Percentiles rank a stretch among this genome's conserved stretches.
Evolutionary conservation across 768 basidiomycete species (phyloP).

Genomic region (Boletus speciosus): DNA sequence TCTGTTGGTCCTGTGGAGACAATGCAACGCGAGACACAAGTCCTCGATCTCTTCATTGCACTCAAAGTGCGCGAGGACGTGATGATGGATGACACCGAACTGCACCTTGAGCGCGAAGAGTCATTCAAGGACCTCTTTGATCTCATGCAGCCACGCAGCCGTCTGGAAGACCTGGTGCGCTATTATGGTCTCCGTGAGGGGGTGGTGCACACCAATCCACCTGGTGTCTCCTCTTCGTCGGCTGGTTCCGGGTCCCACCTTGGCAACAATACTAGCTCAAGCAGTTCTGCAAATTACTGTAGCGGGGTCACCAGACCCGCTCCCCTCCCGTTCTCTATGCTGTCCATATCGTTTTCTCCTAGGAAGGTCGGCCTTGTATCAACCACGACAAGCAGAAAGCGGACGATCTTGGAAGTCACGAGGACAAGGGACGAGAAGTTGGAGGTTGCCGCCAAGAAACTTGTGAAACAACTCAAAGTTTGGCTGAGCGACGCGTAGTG

Average conservation of each 20-base stretch:
- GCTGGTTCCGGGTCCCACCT: neutral
- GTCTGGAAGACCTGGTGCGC: conserved; percentile 72
- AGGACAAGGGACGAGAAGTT: conserved; percentile 52
- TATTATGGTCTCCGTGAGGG: conserved; percentile 40
- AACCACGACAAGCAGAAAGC: conserved; percentile 34
- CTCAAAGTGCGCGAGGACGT: conserved; percentile 80
- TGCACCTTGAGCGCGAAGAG: conserved; percentile 75
- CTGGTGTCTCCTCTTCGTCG: conserved; percentile 3
- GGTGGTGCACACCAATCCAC: conserved; percentile 23
- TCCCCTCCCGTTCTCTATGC: conserved; percentile 33
- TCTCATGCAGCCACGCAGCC: conserved; percentile 65
- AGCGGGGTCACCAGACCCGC: neutral
- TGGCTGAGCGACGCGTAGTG: conserved; percentile 35
- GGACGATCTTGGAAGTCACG: conserved; percentile 54
- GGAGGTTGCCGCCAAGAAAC: conserved; percentile 50
- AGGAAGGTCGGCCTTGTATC: conserved; percentile 38
- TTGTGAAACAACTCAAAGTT: conserved; percentile 46
- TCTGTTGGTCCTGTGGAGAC: conserved; percentile 35
- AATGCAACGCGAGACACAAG: conserved; percentile 67
- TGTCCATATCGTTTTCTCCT: conserved; percentile 42
- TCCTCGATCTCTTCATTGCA: conserved; percentile 76
- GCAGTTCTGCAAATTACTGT: conserved; percentile 1
- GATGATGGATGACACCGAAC: conserved; percentile 66
- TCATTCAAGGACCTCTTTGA: conserved; percentile 79
- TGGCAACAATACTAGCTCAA: neutral